Percentiles rank a stretch among this genome's conserved stretches.
Conservation (phyloP, 768 basidiomycete genomes). For the Astraeus odoratus region DNA sequence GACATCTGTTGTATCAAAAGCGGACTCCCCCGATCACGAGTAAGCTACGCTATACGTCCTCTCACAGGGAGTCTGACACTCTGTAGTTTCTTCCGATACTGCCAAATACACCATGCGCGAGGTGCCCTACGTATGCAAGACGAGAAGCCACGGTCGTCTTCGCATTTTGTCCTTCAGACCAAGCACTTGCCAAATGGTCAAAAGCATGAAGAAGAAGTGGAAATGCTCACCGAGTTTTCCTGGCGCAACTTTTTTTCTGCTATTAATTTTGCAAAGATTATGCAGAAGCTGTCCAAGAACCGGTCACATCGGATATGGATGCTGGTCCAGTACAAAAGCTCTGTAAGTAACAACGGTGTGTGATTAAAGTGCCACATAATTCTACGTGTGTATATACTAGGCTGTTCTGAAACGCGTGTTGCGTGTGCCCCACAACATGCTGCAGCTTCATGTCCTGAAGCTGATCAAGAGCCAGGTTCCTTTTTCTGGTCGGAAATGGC, state of each 20-base stretch:
- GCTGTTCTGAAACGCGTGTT: constrained; percentile 94
- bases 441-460: constrained; percentile 93
- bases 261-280: constrained; percentile 95
- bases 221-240: constrained; percentile 88
- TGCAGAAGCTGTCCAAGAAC: constrained; percentile 96
- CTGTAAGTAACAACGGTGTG: constrained; percentile 45
- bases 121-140: constrained; percentile 58
- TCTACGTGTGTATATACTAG: constrained; percentile 36
- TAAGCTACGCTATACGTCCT: constrained; percentile 26
- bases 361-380: not conserved
- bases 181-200: constrained; percentile 65
- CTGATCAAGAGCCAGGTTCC: constrained; percentile 99
- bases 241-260: constrained; percentile 98
- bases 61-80: constrained; percentile 4
- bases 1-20: constrained; percentile 75
- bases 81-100: constrained; percentile 92
- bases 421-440: constrained; percentile 86
- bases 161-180: constrained; percentile 51
- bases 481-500: constrained; percentile 96
- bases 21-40: constrained; percentile 86
- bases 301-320: constrained; percentile 92
- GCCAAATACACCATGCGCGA: constrained; percentile 69
- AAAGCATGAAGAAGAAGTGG: constrained; percentile 79
- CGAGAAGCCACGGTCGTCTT: constrained; percentile 50
- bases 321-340: constrained; percentile 97